A percentile compares a stretch with the other conserved stretches of the same genome.
Evolutionary conservation across 2,329 filamentous ascomycete species (phyloP).

Genomic region (Fusarium fujikuroi): DNA sequence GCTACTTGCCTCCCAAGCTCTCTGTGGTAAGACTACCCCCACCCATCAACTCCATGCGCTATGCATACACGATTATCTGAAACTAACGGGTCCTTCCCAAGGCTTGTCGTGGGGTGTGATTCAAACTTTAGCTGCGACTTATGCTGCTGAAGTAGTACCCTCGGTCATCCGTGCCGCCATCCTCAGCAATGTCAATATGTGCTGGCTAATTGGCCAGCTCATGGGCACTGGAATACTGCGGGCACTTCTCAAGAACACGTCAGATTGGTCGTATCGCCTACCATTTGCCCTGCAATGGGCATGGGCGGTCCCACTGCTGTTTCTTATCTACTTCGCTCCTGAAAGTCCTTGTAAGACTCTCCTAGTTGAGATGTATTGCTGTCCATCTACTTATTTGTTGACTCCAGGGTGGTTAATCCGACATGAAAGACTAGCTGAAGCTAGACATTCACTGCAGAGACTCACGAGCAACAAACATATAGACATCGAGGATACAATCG

Average conservation of each 20-base stretch:
- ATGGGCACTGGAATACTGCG: slow-evolving; percentile 46
- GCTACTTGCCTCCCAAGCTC: slow-evolving; percentile 48
- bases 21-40: slow-evolving; percentile 24
- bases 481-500: slow-evolving; percentile 55
- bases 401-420: slow-evolving; percentile 49
- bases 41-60: fast-evolving
- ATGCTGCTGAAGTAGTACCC: slow-evolving; percentile 51
- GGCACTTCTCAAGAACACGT: neutral
- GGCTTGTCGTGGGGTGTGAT: slow-evolving; percentile 48
- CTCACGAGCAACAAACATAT: slow-evolving; percentile 42
- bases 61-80: fast-evolving
- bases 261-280: slow-evolving; percentile 16
- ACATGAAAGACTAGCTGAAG: slow-evolving; percentile 45
- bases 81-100: neutral
- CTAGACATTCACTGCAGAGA: slow-evolving; percentile 44
- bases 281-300: slow-evolving; percentile 55
- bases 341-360: slow-evolving; percentile 46
- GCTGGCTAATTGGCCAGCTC: slow-evolving; percentile 54
- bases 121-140: slow-evolving; percentile 50
- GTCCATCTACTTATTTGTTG: fast-evolving
- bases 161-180: slow-evolving; percentile 46
- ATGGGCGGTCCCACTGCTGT: slow-evolving; percentile 49
- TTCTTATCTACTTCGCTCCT: slow-evolving; percentile 49
- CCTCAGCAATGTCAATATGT: slow-evolving; percentile 53
- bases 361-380: fast-evolving